phyloP scores from a whole-genome alignment of 2,329 filamentous ascomycete species.

The Fusarium cicatricum region DNA sequence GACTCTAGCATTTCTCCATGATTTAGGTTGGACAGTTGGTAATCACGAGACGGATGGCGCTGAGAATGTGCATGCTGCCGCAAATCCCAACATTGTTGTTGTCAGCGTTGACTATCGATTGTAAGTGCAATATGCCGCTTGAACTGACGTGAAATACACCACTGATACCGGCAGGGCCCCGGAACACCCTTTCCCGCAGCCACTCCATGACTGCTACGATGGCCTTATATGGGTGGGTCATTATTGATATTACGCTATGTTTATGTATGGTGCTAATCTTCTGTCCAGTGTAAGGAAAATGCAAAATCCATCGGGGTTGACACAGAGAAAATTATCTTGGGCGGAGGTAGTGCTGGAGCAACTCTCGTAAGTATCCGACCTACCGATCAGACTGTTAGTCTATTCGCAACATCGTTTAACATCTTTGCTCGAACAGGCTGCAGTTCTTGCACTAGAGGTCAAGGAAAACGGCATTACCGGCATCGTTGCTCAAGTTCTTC shows the following conservation, averaged over 20 bases:
- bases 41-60: conserved; percentile 36
- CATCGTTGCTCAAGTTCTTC: conserved; percentile 32
- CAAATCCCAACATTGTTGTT: conserved; percentile 25
- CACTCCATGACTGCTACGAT: conserved; percentile 36
- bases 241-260: fast-evolving
- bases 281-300: conserved; percentile 33
- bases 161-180: conserved; percentile 23
- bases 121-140: background rate
- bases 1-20: background rate
- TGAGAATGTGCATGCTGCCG: conserved; percentile 36
- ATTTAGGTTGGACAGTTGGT: conserved; percentile 33
- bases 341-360: conserved; percentile 34
- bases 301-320: conserved; percentile 21
- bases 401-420: background rate
- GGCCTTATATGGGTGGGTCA: conserved; percentile 33
- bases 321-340: conserved; percentile 31
- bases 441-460: conserved; percentile 22
- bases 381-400: background rate
- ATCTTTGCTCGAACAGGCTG: conserved; percentile 13
- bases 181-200: conserved; percentile 32
- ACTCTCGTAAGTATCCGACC: conserved; percentile 14
- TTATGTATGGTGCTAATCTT: background rate
- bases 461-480: conserved; percentile 23
- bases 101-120: conserved; percentile 36
- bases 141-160: fast-evolving